A percentile compares a stretch with the other conserved stretches of the same genome.
Conservation (phyloP, 306 rosid species). For the Amphicarpaea edgeworthii region DNA sequence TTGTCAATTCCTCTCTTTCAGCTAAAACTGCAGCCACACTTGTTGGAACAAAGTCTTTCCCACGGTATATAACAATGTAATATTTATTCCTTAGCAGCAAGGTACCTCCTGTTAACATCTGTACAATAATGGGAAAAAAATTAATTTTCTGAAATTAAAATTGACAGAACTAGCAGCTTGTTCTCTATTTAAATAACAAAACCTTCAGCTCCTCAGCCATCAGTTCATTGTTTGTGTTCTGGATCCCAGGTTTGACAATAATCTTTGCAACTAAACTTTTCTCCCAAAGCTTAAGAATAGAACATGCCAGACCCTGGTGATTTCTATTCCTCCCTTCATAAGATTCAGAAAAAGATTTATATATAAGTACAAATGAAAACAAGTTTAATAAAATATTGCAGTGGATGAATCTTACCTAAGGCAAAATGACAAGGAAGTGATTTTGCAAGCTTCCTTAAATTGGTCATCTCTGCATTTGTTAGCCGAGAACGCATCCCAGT, state of each 20-base stretch:
- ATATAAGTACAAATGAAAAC: slow-evolving; percentile 37
- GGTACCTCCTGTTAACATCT: slow-evolving; percentile 92
- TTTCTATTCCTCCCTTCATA: slow-evolving; percentile 91
- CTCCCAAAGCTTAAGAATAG: slow-evolving; percentile 94
- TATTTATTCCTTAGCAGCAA: slow-evolving; percentile 90
- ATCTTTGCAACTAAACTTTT: slow-evolving; percentile 84
- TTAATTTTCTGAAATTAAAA: slow-evolving; percentile 9
- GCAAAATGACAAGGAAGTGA: slow-evolving; percentile 97
- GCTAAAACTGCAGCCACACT: slow-evolving; percentile 81
- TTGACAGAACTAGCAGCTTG: slow-evolving; percentile 26
- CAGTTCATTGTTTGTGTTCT: slow-evolving; percentile 95
- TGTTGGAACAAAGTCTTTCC: slow-evolving; percentile 94
- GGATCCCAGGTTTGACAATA: slow-evolving; percentile 97
- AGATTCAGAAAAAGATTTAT: slow-evolving; percentile 36
- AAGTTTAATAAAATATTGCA: slow-evolving; percentile 24
- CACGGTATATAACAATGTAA: slow-evolving; percentile 90
- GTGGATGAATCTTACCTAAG: slow-evolving; percentile 66
- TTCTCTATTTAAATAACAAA: slow-evolving; percentile 39
- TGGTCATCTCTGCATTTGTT: slow-evolving; percentile 92
- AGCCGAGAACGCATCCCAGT: slow-evolving; percentile 90
- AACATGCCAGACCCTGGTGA: slow-evolving; percentile 93
- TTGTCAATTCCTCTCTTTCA: slow-evolving; percentile 87
- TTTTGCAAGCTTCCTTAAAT: slow-evolving; percentile 75
- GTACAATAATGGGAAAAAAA: slow-evolving; percentile 50
- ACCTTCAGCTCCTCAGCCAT: slow-evolving; percentile 97